Conservation (phyloP, 2,329 filamentous ascomycete species). For the Chaetomium olivaceum region DNA sequence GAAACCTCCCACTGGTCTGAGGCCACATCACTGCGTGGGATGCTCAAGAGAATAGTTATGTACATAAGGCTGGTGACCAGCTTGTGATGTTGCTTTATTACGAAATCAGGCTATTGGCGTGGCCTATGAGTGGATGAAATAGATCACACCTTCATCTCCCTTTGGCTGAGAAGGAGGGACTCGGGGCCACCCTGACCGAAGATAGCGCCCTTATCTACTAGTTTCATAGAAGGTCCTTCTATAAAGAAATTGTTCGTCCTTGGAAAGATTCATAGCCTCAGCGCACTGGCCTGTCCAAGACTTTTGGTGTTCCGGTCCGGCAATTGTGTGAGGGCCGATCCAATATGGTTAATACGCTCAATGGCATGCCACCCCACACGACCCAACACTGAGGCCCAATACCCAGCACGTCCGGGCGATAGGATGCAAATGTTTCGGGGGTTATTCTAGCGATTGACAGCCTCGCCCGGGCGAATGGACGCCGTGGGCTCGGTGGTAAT, state of each 20-base stretch:
- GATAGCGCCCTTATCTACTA: not conserved
- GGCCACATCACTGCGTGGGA: not conserved
- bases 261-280: not conserved
- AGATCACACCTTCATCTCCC: slow-evolving; percentile 4
- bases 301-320: slow-evolving; percentile 30
- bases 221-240: not conserved
- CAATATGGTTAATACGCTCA: slow-evolving; percentile 26
- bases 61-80: not conserved
- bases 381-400: not conserved
- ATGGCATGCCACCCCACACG: slow-evolving; percentile 13
- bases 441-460: slow-evolving; percentile 12
- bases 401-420: slow-evolving; percentile 17
- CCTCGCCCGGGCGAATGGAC: not conserved
- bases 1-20: not conserved
- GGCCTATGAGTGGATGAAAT: slow-evolving; percentile 1
- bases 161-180: slow-evolving; percentile 2
- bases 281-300: not conserved
- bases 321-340: slow-evolving; percentile 20
- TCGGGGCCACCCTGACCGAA: not conserved
- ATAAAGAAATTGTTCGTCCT: not conserved
- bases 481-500: slow-evolving; percentile 1
- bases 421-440: slow-evolving; percentile 18
- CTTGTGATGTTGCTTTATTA: not conserved
- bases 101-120: not conserved
- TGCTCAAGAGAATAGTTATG: not conserved